Base-by-base conservation (phyloP, 768 basidiomycete species). In the Tephrocybe sp. region DNA sequence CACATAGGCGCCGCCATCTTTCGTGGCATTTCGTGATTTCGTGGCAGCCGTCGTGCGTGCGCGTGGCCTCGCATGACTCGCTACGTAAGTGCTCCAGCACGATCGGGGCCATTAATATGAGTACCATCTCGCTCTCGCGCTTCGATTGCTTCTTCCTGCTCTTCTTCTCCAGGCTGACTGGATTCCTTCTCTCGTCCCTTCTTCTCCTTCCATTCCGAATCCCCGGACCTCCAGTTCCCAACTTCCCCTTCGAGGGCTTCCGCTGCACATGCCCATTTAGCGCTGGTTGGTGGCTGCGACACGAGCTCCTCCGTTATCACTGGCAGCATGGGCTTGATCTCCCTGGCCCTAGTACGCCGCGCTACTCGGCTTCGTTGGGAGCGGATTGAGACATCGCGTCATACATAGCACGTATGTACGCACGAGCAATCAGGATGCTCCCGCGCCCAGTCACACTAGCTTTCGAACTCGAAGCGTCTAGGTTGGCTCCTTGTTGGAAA, bases 31-130 rank as follows among this genome's bases (percentile, higher is more conserved):
- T 45, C 25, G 44, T 44, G 45, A 55, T 47, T 51, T 18, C 21
- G 21, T 25, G 43, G 43, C 4, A 17, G 42, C n/a, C n/a, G 25
- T 39, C 44, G 46, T 20, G n/a, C 11, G 9, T 17, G 34, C n/a
- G 49, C 50, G 46, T 47, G 36, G 32, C 41, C 33, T 41, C 42
- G 36, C n/a, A n/a, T n/a, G n/a, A n/a, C n/a, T n/a, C n/a, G n/a
- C n/a, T 55, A 55, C 54, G 54, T 55, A 55, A 40, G 21, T 21
- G n/a, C n/a, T n/a, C n/a, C n/a, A 7, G 21, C 7, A 42, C 21
- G 20, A 38, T 52, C 23, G 50, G 44, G 42, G n/a, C 41, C 50
- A 52, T 51, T 56, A 48, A 51, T 48, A 45, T 47, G 17, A 15
- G 21, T 2, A 26, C 4, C 26, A 44, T 43, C 47, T 48, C 26